phyloP scores from a whole-genome alignment of 2,329 filamentous ascomycete species.

The Sclerotinia trifoliorum region DNA sequence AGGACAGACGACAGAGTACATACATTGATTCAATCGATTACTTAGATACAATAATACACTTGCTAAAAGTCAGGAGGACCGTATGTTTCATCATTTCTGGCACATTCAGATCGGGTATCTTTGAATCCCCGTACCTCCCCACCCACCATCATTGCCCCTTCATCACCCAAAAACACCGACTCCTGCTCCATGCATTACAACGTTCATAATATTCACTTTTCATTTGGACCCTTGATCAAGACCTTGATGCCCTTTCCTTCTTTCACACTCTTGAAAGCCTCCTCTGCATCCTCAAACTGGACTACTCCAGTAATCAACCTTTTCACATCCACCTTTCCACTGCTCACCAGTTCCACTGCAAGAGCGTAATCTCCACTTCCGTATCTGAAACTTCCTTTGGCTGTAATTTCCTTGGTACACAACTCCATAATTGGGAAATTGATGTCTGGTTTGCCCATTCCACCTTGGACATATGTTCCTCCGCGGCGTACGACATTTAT shows the following conservation, averaged over 20 bases:
- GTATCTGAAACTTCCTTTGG: conserved; percentile 88
- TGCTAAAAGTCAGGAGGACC: background rate
- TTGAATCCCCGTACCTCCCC: background rate
- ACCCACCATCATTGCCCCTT: background rate
- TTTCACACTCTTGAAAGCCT: conserved; percentile 85
- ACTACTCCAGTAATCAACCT: conserved; percentile 76
- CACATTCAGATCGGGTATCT: background rate
- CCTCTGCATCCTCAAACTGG: conserved; percentile 76
- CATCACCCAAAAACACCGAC: background rate
- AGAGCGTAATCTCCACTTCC: conserved; percentile 80
- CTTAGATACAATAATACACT: conserved; percentile 13
- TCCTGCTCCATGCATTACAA: background rate
- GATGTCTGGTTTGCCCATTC: conserved; percentile 87
- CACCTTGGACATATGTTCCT: conserved; percentile 79
- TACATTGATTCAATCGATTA: background rate
- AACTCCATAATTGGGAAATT: conserved; percentile 88
- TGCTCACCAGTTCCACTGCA: conserved; percentile 70
- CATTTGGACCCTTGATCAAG: conserved; percentile 63
- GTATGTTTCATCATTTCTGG: background rate
- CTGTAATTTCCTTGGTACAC: conserved; percentile 84
- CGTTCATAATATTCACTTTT: conserved; percentile 25
- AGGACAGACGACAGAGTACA: background rate
- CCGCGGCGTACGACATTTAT: conserved; percentile 70
- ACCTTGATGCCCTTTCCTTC: conserved; percentile 75
- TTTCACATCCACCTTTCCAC: conserved; percentile 76